phyloP scores from a whole-genome alignment of 352 stramenopile species.

The Phytophthora fragariaefolia region DNA sequence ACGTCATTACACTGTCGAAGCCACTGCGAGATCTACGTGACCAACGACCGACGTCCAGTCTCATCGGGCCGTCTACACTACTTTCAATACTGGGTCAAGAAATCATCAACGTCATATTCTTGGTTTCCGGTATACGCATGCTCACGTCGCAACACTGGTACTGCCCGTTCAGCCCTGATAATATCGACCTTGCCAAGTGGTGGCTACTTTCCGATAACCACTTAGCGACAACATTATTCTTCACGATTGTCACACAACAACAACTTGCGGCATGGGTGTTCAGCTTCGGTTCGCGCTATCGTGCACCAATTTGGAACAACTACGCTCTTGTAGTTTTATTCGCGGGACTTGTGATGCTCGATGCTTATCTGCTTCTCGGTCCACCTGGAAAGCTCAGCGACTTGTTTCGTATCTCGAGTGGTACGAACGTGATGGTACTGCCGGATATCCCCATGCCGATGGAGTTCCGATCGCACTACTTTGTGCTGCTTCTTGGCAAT shows the following conservation, averaged over 20 bases:
- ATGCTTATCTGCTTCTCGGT: conserved; percentile 41
- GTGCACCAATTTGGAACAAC: conserved; percentile 3
- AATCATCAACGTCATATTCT: conserved; percentile 59
- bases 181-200: conserved; percentile 38
- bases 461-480: conserved; percentile 46
- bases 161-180: conserved; percentile 35
- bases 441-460: conserved; percentile 59
- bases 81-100: conserved; percentile 49
- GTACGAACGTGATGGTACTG: conserved; percentile 56
- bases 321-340: neutral
- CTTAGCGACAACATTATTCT: conserved; percentile 42
- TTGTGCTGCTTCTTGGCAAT: conserved; percentile 45
- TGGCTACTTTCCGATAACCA: conserved; percentile 50
- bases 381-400: conserved; percentile 41
- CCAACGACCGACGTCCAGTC: conserved; percentile 44
- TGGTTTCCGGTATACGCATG: conserved; percentile 35
- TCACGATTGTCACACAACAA: conserved; percentile 37
- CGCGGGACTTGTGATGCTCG: neutral
- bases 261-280: conserved; percentile 36
- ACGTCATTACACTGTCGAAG: conserved; percentile 67
- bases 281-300: conserved; percentile 51
- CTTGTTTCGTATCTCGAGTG: conserved; percentile 51
- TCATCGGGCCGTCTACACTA: conserved; percentile 61
- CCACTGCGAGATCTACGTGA: conserved; percentile 37
- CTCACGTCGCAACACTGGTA: conserved; percentile 21